Conservation (phyloP, 192 early-diverging fungal genomes). For the Coemansia sp. region DNA sequence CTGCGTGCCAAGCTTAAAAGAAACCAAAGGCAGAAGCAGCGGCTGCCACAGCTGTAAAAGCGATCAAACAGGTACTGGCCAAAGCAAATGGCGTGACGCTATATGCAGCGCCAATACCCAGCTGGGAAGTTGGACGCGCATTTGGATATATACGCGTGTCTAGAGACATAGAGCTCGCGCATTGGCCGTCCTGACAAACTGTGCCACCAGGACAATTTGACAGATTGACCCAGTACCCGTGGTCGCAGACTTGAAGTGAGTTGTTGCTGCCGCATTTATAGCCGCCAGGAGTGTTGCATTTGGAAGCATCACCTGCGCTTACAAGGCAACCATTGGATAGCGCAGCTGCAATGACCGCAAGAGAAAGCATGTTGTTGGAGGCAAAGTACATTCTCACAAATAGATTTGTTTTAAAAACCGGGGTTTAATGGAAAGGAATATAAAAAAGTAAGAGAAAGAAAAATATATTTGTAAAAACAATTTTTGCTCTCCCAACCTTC, state of each 20-base stretch:
- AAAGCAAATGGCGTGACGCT: background rate
- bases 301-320: background rate
- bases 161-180: background rate
- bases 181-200: background rate
- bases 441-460: too few relatives aligned
- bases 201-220: constrained; percentile 10
- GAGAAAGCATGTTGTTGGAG: background rate
- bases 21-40: background rate
- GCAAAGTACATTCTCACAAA: background rate
- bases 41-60: background rate
- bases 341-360: background rate
- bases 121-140: too few relatives aligned
- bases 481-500: too few relatives aligned
- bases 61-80: background rate
- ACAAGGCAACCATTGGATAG: background rate
- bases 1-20: background rate
- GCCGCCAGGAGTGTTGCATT: background rate
- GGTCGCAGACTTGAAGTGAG: constrained; percentile 4
- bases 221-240: background rate
- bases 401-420: too few relatives aligned
- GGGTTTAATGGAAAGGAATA: too few relatives aligned
- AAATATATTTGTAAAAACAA: too few relatives aligned
- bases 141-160: background rate
- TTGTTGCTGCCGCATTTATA: background rate
- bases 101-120: background rate